These are phyloP conservation scores for Picea abies DNA, from an alignment of 83 land plant genomes.

Conservation along the genomic window DNA sequence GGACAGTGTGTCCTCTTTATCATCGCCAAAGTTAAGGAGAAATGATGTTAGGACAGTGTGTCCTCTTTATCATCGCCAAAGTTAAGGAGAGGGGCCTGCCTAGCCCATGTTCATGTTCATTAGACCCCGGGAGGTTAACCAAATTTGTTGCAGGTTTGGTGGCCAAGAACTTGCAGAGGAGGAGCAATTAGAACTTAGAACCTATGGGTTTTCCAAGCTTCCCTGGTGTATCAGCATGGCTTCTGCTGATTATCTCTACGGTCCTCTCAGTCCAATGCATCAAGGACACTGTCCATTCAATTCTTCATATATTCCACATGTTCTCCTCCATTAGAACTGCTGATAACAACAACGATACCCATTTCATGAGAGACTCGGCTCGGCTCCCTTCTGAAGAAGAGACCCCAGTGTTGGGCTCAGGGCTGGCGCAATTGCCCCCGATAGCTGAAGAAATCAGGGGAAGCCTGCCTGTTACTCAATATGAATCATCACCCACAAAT, in stretches of 20 bases:
- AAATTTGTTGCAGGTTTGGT: too few relatives aligned
- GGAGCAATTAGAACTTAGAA: too few relatives aligned
- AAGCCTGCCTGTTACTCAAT: conserved; percentile 1
- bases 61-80: too few relatives aligned
- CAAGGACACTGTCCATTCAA: neutral
- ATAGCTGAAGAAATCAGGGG: conserved; percentile 11
- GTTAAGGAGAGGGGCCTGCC: too few relatives aligned
- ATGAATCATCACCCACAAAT: neutral
- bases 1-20: too few relatives aligned
- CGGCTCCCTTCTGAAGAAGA: neutral
- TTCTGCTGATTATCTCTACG: neutral
- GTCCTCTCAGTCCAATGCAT: conserved; percentile 12
- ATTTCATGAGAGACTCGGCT: neutral
- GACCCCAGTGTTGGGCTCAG: neutral
- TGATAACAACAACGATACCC: neutral
- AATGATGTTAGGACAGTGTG: too few relatives aligned
- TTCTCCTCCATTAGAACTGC: neutral
- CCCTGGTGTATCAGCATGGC: conserved; percentile 7
- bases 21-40: too few relatives aligned
- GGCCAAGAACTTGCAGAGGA: too few relatives aligned
- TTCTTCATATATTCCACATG: neutral
- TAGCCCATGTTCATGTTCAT: too few relatives aligned
- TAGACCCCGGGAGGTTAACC: too few relatives aligned
- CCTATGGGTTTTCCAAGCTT: conserved; percentile 18
- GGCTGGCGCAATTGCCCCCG: conserved; percentile 2